A percentile compares a stretch with the other conserved stretches of the same genome.
These are phyloP conservation scores for Comarum palustre DNA, from an alignment of 306 rosid genomes.

Conservation along the genomic window DNA sequence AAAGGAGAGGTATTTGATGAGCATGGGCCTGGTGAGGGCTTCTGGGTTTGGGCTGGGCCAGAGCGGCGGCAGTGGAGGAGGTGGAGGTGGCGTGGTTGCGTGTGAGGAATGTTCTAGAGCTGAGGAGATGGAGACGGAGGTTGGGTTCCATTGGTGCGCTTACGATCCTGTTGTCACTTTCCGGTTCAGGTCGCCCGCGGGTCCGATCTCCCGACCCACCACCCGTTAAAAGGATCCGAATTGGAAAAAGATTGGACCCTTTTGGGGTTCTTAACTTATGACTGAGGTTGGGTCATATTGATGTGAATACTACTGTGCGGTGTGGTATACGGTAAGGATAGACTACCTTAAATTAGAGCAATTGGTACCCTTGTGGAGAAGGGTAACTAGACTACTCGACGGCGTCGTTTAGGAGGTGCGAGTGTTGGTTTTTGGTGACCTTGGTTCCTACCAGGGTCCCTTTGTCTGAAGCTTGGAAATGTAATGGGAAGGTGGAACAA, in stretches of 20 bases:
- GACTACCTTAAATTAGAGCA: neutral
- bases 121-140: constrained; percentile 26
- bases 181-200: constrained; percentile 60
- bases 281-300: neutral
- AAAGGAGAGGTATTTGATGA: constrained; percentile 34
- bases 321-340: neutral
- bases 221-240: constrained; percentile 39
- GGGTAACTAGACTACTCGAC: neutral
- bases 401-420: neutral
- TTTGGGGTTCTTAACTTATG: constrained; percentile 11
- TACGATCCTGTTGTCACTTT: constrained; percentile 50
- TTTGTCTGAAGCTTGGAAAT: neutral
- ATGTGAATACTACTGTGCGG: constrained; percentile 14
- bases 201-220: constrained; percentile 81
- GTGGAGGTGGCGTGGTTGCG: neutral
- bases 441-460: constrained; percentile 14
- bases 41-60: constrained; percentile 10
- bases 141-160: constrained; percentile 64
- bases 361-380: neutral
- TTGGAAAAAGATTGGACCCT: constrained; percentile 17
- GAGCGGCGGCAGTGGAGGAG: neutral
- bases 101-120: constrained; percentile 54
- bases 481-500: neutral
- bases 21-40: constrained; percentile 26
- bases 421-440: constrained; percentile 8